Evolutionary conservation across 108 stramenopile genomes (phyloP).

Genomic region (Skeletonema menzelii): DNA sequence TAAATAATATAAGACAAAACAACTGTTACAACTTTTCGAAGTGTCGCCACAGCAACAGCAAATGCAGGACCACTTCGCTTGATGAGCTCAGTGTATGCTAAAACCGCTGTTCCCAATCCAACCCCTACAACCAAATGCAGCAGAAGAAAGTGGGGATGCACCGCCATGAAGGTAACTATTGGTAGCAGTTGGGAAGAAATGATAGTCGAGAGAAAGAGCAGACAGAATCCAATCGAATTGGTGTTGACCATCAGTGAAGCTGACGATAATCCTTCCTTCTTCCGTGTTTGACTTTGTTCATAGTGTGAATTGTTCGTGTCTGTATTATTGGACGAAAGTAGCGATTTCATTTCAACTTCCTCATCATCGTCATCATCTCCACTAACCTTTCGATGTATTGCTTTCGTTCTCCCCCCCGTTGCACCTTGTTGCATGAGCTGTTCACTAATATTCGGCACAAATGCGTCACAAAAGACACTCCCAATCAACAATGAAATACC

Average conservation of each 20-base stretch:
- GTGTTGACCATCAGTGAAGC: slow-evolving; percentile 64
- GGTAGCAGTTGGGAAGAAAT: slow-evolving; percentile 35
- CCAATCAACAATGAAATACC: slow-evolving; percentile 51
- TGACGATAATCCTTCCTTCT: slow-evolving; percentile 47
- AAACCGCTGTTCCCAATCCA: slow-evolving; percentile 57
- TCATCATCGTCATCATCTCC: slow-evolving; percentile 18
- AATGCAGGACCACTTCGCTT: slow-evolving; percentile 47
- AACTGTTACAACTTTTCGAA: slow-evolving; percentile 53
- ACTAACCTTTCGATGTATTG: slow-evolving; percentile 9
- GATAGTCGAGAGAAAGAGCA: slow-evolving; percentile 35
- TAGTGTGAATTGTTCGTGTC: background rate
- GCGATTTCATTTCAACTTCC: slow-evolving; percentile 29
- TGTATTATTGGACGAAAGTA: slow-evolving; percentile 10
- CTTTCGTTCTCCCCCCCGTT: background rate
- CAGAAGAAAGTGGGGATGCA: slow-evolving; percentile 55
- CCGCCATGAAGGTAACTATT: slow-evolving; percentile 24
- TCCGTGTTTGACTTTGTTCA: slow-evolving; percentile 3
- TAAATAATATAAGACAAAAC: slow-evolving; percentile 59
- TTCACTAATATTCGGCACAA: slow-evolving; percentile 71
- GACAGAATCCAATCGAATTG: slow-evolving; percentile 56
- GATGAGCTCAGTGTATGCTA: slow-evolving; percentile 65
- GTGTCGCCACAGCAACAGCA: slow-evolving; percentile 66
- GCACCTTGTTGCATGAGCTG: slow-evolving; percentile 44
- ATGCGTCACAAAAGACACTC: slow-evolving; percentile 70
- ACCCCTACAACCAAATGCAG: slow-evolving; percentile 53